Conservation (phyloP, 371 early-diverging fungal genomes). For the Apophysomyces trapeziformis region DNA sequence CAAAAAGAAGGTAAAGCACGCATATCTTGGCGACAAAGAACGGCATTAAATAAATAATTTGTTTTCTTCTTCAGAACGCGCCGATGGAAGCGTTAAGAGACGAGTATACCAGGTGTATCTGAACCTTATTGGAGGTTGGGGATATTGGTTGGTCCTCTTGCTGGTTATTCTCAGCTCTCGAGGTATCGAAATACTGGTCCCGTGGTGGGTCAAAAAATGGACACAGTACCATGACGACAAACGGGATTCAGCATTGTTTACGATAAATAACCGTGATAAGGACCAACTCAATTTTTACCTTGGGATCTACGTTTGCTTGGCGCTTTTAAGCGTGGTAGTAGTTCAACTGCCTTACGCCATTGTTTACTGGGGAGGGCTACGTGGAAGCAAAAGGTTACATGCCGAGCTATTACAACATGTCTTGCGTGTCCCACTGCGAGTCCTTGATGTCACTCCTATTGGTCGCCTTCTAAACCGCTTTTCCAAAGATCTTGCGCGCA, state of each 20-base stretch:
- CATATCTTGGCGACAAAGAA: not conserved
- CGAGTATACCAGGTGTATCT: constrained; percentile 50
- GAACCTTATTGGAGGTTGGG: constrained; percentile 42
- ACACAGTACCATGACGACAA: constrained; percentile 30
- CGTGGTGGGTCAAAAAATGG: constrained; percentile 61
- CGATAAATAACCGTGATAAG: constrained; percentile 12
- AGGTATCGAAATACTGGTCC: constrained; percentile 44
- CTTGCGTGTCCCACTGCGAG: constrained; percentile 70
- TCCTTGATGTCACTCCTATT: constrained; percentile 91
- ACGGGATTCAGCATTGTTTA: constrained; percentile 45
- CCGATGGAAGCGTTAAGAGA: constrained; percentile 53
- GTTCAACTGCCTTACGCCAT: constrained; percentile 38
- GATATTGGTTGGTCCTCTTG: constrained; percentile 48
- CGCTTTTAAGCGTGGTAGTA: constrained; percentile 34
- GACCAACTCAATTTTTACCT: constrained; percentile 47
- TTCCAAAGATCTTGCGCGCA: constrained; percentile 50
- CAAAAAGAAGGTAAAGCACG: constrained; percentile 25
- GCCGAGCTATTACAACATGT: constrained; percentile 55
- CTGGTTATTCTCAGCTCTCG: constrained; percentile 41
- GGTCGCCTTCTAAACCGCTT: constrained; percentile 91
- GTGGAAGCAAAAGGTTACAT: constrained; percentile 54
- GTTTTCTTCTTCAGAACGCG: constrained; percentile 20
- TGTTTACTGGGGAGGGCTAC: constrained; percentile 52
- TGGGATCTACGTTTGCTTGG: constrained; percentile 49
- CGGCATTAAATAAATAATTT: not conserved